Conservation (phyloP, 345 rosid species). For the Pistacia integerrima region DNA sequence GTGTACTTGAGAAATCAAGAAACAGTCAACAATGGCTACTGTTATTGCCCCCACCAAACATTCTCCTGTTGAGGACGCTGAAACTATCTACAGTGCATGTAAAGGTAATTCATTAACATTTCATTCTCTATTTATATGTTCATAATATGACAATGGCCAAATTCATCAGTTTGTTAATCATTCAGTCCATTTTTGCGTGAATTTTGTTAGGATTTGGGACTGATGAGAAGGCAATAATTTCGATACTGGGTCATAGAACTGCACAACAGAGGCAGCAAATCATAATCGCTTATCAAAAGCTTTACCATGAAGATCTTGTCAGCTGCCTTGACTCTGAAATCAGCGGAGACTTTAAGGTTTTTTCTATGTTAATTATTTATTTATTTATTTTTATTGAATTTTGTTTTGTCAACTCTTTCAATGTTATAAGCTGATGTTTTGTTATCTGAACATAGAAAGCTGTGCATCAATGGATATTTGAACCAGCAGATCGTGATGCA, state of each 20-base stretch:
- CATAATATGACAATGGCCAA: too few relatives aligned
- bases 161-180: too few relatives aligned
- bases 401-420: too few relatives aligned
- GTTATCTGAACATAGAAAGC: constrained; percentile 37
- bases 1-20: too few relatives aligned
- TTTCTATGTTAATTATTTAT: background rate
- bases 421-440: too few relatives aligned
- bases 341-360: constrained; percentile 53
- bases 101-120: constrained; percentile 23
- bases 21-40: constrained; percentile 19
- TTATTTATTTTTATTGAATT: background rate
- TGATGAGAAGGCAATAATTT: constrained; percentile 45
- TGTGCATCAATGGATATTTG: constrained; percentile 56
- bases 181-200: background rate
- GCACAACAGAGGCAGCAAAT: constrained; percentile 58
- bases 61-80: constrained; percentile 33
- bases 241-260: constrained; percentile 52
- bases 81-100: constrained; percentile 30
- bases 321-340: constrained; percentile 68
- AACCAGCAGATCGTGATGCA: constrained; percentile 67
- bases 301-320: constrained; percentile 53
- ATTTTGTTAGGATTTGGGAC: constrained; percentile 54
- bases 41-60: constrained; percentile 12
- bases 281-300: constrained; percentile 43
- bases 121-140: too few relatives aligned